Conservation (phyloP, 2,329 filamentous ascomycete species). For the Pseudocercospora ulei region DNA sequence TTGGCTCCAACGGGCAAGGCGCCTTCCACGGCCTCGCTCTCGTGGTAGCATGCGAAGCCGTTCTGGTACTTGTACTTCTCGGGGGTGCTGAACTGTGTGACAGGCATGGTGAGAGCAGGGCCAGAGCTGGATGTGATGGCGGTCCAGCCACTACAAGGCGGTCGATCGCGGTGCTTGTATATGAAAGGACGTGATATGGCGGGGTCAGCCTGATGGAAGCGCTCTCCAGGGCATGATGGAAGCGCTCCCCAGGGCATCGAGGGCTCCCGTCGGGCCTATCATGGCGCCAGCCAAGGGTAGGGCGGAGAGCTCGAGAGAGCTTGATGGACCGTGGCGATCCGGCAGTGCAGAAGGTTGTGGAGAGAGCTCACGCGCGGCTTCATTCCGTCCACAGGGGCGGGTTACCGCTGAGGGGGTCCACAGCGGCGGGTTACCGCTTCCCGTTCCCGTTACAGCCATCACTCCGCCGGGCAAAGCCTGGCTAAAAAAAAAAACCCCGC, state of each 20-base stretch:
- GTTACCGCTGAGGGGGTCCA: too few relatives aligned
- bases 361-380: constrained; percentile 5
- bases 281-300: neutral
- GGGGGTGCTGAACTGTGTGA: constrained; percentile 52
- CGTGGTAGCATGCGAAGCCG: constrained; percentile 67
- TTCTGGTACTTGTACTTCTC: constrained; percentile 69
- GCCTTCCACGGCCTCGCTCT: constrained; percentile 68
- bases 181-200: too few relatives aligned
- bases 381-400: too few relatives aligned
- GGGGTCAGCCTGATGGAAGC: constrained; percentile 3
- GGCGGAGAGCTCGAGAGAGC: neutral
- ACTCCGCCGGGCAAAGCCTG: constrained; percentile 65
- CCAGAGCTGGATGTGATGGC: neutral
- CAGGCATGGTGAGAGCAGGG: constrained; percentile 46
- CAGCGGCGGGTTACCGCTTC: too few relatives aligned
- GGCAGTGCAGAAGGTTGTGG: too few relatives aligned
- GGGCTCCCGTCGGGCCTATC: neutral
- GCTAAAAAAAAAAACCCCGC: constrained; percentile 66
- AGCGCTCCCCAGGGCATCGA: constrained; percentile 1
- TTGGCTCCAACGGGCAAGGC: constrained; percentile 67
- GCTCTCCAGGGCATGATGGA: neutral
- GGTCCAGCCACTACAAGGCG: neutral
- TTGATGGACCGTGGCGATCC: neutral
- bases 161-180: constrained; percentile 1
- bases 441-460: too few relatives aligned